Evolutionary conservation across 139 green algal species (phyloP), one percentile per base, ranked within the genome.

Genomic region (Coccomyxa sp.): DNA sequence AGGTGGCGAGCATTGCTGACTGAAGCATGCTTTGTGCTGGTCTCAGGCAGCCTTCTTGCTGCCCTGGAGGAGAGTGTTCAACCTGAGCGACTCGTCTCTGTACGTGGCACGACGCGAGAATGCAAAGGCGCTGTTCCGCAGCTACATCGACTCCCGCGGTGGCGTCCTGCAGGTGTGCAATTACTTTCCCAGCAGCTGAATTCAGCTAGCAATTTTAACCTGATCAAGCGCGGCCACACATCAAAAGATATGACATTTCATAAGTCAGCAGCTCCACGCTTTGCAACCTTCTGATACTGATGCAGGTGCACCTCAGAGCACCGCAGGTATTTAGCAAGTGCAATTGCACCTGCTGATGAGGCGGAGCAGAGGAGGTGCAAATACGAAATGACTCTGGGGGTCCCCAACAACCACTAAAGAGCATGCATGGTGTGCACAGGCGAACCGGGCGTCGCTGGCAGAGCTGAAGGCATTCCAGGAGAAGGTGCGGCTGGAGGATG

Each of bases 61-160:
- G 82, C 97, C 97, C 67, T 98, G 96, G 94, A 89, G 91, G 67
- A 91, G 95, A 60, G 86, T 95, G n/a, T 99, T 99, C 88, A 92
- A 92, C 60, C 87, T 99, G 38, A 97, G 89, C 67, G 93, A 98
- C 58, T 91, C 93, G 0, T 84, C 92, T 84, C 76, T 98, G 71
- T 92, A 96, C 77, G 89, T 97, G 57, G 94, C 93, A 0, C 90
- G 91, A 13, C 87, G 95, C 14, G 94, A 98, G 79, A 96, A 95
- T 75, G 95, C 94, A 25, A 91, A 89, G 68, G 85, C 87, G 58
- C 91, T 98, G 60, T 96, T 97, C 87, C 79, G 89, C 38, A 79
- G 82, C 18, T 81, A 87, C 76, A 76, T 96, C 58, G 80, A 89
- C 17, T 83, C 86, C 14, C 67, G 90, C 79, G 92, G 91, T 28